Evolutionary conservation across 352 stramenopile species (phyloP).

Genomic region (Phytophthora agathidicida): DNA sequence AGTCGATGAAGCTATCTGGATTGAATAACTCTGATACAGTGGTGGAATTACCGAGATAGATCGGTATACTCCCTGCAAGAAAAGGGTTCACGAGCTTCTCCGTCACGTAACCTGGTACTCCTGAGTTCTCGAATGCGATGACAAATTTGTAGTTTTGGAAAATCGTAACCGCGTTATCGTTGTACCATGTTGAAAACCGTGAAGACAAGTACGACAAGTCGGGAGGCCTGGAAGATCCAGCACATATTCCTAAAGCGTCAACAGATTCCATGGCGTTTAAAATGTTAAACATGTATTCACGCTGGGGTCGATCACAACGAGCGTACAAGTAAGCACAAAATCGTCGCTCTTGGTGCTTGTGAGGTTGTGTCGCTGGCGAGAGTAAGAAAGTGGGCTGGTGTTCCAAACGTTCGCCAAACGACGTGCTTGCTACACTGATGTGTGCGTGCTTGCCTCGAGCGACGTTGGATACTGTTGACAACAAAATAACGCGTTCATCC

Average conservation of each 20-base stretch:
- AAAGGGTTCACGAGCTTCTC: conserved; percentile 74
- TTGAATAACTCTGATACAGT: conserved; percentile 53
- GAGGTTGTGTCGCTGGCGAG: not conserved
- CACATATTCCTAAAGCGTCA: conserved; percentile 52
- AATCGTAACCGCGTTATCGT: conserved; percentile 41
- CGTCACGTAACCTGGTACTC: conserved; percentile 55
- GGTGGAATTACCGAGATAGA: conserved; percentile 60
- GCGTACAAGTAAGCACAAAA: conserved; percentile 67
- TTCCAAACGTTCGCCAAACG: conserved; percentile 43
- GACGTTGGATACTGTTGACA: conserved; percentile 31
- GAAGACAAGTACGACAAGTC: conserved; percentile 1
- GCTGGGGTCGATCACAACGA: conserved; percentile 51
- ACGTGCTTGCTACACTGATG: conserved; percentile 40
- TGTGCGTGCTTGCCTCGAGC: conserved; percentile 23
- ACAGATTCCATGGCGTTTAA: conserved; percentile 51
- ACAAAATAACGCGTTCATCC: conserved; percentile 37
- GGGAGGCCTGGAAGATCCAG: conserved; percentile 16
- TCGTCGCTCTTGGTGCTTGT: not conserved
- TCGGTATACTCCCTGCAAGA: conserved; percentile 57
- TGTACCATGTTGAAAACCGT: conserved; percentile 31
- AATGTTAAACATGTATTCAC: conserved; percentile 61
- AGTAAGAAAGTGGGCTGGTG: conserved; percentile 39
- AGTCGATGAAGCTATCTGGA: conserved; percentile 58
- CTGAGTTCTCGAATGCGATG: conserved; percentile 72
- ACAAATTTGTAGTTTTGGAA: conserved; percentile 66